Conservation (phyloP, 495 filamentous ascomycete species). For the Platismatia glauca region DNA sequence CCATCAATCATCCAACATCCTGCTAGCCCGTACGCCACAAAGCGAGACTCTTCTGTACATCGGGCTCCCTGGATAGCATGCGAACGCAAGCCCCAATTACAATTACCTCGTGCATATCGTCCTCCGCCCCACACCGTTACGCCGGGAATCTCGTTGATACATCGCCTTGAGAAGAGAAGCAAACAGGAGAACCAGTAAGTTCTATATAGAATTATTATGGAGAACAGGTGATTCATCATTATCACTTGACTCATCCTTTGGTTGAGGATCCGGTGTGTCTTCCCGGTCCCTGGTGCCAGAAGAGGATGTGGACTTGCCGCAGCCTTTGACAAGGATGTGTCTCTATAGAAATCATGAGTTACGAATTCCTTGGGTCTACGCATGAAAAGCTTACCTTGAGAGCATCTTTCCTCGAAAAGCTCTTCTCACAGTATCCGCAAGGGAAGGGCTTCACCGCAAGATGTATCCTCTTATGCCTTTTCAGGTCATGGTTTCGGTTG, state of each 20-base stretch:
- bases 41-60: neutral
- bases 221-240: conserved; percentile 15
- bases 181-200: neutral
- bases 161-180: neutral
- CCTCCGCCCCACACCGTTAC: neutral
- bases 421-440: conserved; percentile 87
- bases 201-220: conserved; percentile 10
- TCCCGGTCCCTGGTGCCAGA: conserved; percentile 12
- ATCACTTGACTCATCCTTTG: conserved; percentile 19
- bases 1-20: conserved; percentile 5
- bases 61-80: neutral
- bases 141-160: conserved; percentile 10
- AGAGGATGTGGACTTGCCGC: conserved; percentile 47
- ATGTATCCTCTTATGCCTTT: conserved; percentile 92
- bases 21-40: conserved; percentile 1
- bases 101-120: conserved; percentile 7
- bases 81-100: conserved; percentile 4
- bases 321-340: conserved; percentile 90
- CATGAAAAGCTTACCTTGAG: conserved; percentile 62
- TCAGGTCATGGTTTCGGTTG: conserved; percentile 94
- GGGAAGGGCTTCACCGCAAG: conserved; percentile 93
- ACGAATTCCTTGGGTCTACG: neutral
- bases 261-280: conserved; percentile 18
- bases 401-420: conserved; percentile 93
- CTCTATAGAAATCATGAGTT: conserved; percentile 48